Evolutionary conservation across 257 asterid genomes (phyloP), one percentile per base, ranked within the genome.

Genomic region (Solanum verrucosum): DNA sequence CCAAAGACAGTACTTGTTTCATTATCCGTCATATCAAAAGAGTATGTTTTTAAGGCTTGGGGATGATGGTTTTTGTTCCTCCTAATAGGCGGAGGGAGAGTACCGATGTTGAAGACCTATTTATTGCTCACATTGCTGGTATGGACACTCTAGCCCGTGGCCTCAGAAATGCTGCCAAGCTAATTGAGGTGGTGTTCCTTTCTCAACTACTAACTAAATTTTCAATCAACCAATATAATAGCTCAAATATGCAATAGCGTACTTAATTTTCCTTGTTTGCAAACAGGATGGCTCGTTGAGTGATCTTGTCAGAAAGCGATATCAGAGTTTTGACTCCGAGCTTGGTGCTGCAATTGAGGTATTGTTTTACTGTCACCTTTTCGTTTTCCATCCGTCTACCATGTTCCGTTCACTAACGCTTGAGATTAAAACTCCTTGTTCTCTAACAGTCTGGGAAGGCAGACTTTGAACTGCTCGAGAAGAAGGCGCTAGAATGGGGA

Each of bases 91-190:
- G 99, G 74, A 93, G 99, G 89, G 99, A 97, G 92, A 97, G 99
- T 88, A 97, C 99, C 0, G 99, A 97, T 78, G 98, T 97, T 20
- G 99, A 97, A 68, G 99, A 97, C 89, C 52, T 97, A 34, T 96
- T 96, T 79, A 94, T 97, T 27, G 99, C 97, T 75, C 99, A 97
- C 87, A 95, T 97, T 87, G 99, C 96, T 25, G 98, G 99, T 60
- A 96, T 96, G 99, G 98, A 96, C 90, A 94, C 98, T 38, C 89
- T 97, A 15, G 99, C 98, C 20, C 99, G 99, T 70, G 99, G 99
- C 59, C 98, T 96, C 9, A 93, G 98, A 82, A 97, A 91, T 87
- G 99, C 98, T 88, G 99, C 91, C 52, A 97, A 97, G 93, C 87
- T 97, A 85, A 93, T 96, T 59, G 94, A 96, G 98, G 99, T 95